A percentile compares a stretch with the other conserved stretches of the same genome.
Evolutionary conservation across 805 yeast genomes (phyloP).

Genomic region (Cyberlindnera maclurae): DNA sequence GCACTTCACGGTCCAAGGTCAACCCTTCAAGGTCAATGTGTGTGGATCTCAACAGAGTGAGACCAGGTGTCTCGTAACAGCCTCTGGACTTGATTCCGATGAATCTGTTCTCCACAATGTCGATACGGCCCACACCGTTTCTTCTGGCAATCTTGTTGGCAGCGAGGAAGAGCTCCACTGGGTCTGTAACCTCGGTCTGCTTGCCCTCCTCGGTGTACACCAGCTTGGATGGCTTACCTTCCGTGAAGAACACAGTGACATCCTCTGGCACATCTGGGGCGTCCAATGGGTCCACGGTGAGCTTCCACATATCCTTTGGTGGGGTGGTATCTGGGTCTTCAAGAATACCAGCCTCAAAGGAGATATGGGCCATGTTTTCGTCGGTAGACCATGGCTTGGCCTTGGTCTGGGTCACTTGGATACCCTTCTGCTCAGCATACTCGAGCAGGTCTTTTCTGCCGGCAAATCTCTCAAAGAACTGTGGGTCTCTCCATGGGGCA

Average conservation of each 20-base stretch:
- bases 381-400: constrained; percentile 99
- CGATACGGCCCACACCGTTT: constrained; percentile 99
- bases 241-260: constrained; percentile 69
- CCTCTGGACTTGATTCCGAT: constrained; percentile 99
- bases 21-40: constrained; percentile 97
- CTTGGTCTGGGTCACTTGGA: constrained; percentile 95
- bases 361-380: constrained; percentile 98
- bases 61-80: constrained; percentile 98
- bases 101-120: constrained; percentile 97
- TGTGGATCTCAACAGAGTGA: constrained; percentile 86
- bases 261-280: constrained; percentile 94
- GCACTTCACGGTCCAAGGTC: constrained; percentile 94
- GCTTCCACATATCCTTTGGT: constrained; percentile 99
- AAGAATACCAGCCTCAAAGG: constrained; percentile 98
- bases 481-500: constrained; percentile 99
- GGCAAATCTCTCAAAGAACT: constrained; percentile 88
- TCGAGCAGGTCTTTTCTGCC: constrained; percentile 96
- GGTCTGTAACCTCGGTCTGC: constrained; percentile 61
- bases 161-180: constrained; percentile 86
- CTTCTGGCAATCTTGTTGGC: constrained; percentile 96
- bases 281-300: constrained; percentile 90
- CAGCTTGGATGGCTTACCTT: constrained; percentile 86
- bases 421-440: constrained; percentile 85
- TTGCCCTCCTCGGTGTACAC: constrained; percentile 53
- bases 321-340: constrained; percentile 99